These are phyloP conservation scores for Beauveria rudraprayagi DNA, from an alignment of 2,329 filamentous ascomycete species.

Conservation along the genomic window DNA sequence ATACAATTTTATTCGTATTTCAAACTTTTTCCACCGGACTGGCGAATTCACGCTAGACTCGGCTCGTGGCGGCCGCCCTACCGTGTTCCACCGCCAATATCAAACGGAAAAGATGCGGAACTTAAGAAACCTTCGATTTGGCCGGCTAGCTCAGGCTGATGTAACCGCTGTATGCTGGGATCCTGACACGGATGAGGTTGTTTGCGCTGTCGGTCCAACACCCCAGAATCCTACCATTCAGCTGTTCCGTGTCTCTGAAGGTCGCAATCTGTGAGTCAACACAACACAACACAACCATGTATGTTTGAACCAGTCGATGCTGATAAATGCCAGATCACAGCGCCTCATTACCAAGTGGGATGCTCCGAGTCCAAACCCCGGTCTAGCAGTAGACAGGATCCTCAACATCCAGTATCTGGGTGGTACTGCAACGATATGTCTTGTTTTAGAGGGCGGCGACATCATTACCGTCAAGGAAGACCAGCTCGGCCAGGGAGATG, in stretches of 20 bases:
- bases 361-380: conserved; percentile 69
- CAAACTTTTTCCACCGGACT: neutral
- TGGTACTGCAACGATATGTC: conserved; percentile 67
- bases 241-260: conserved; percentile 48
- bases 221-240: conserved; percentile 63
- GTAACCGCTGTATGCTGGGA: conserved; percentile 84
- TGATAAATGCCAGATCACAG: conserved; percentile 23
- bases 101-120: conserved; percentile 62
- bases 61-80: neutral
- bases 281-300: neutral
- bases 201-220: conserved; percentile 80
- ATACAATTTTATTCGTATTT: neutral
- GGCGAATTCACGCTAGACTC: neutral
- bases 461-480: conserved; percentile 75
- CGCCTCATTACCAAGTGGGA: conserved; percentile 74
- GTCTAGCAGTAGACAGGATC: conserved; percentile 66
- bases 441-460: conserved; percentile 85
- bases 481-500: conserved; percentile 42
- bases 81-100: neutral
- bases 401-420: conserved; percentile 77
- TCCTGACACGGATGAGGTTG: conserved; percentile 62
- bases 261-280: conserved; percentile 34
- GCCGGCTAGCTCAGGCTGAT: conserved; percentile 52
- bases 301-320: conserved; percentile 6
- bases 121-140: conserved; percentile 68